Evolutionary conservation across 139 green algal genomes (phyloP), one percentile per base, ranked within the genome.

Genomic region (Chlorella sp.): DNA sequence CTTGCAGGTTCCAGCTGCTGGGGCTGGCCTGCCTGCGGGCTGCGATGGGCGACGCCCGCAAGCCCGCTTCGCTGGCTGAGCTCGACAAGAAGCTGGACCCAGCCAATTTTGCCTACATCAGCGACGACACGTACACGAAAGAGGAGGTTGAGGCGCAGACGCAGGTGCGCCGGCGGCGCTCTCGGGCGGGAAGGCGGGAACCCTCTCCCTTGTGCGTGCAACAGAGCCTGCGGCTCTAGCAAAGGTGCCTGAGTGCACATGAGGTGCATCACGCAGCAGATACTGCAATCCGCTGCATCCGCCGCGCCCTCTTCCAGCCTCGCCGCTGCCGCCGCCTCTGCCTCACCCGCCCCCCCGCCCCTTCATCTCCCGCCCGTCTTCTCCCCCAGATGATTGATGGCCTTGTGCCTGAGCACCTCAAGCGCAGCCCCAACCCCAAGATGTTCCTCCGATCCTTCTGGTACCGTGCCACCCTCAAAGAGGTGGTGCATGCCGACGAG

Each of bases 1-100:
- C 81, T 64, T 84, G 92, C 91, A 96, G 94, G 88, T 96, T 96
- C 57, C 94, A 96, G 90, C 90, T 96, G 69, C 39, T 96, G 7
- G 94, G 94, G 39, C 92, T 96, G 14, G 92, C 91, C 66, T 92
- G 87, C 85, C 89, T 96, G 32, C 89, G 94, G 18, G 88, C 86
- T 32, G 94, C 94, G 9, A 93, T 96, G 86, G 90, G 85, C 39
- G 91, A 95, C 86, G 91, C 78, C 37, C 81, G 83, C 15, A 53
- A 60, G 37, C 87, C 86, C 30, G 48, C 82, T 22, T 76, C 57
- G 36, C 76, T 89, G 40, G 77, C 80, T 16, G 86, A 89, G 24
- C 48, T 86, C 32, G 71, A 91, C n/a, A 91, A 85, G 26, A 75
- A 86, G 60, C 37, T 95, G 40, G 92, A 94, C 12, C 86, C 93